phyloP scores from a whole-genome alignment of 2,329 filamentous ascomycete species.

The Xylariaceae sp. region DNA sequence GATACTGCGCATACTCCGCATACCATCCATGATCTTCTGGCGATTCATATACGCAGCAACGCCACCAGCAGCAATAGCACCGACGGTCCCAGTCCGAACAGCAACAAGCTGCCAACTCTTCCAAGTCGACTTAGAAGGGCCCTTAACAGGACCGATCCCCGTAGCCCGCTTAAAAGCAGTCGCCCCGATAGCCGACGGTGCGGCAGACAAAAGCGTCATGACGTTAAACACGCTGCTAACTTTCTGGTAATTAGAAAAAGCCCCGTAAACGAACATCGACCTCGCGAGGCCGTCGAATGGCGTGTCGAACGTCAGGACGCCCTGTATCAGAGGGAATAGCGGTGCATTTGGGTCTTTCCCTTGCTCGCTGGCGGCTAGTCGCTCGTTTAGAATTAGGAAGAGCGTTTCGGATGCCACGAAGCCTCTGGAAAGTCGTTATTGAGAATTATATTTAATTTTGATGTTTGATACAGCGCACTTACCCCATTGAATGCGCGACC shows the following conservation, averaged over 20 bases:
- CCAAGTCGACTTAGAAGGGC: conserved; percentile 41
- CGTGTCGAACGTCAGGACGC: conserved; percentile 78
- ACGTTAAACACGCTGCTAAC: conserved; percentile 54
- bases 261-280: conserved; percentile 58
- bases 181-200: conserved; percentile 42
- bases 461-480: too few relatives aligned
- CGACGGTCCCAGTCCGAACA: conserved; percentile 75
- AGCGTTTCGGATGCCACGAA: conserved; percentile 80
- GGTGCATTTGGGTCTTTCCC: conserved; percentile 37
- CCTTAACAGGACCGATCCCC: conserved; percentile 20
- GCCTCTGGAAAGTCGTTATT: conserved; percentile 48
- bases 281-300: conserved; percentile 67
- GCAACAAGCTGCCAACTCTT: conserved; percentile 61
- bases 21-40: conserved; percentile 55
- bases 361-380: conserved; percentile 39
- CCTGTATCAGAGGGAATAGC: conserved; percentile 78
- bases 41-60: conserved; percentile 78
- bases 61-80: conserved; percentile 73
- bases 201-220: conserved; percentile 51
- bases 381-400: conserved; percentile 66
- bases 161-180: conserved; percentile 35
- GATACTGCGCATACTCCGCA: conserved; percentile 44
- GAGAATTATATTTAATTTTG: neutral
- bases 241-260: conserved; percentile 56
- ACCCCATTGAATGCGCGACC: conserved; percentile 79